These are phyloP conservation scores for Suhomyces choctaworum DNA, from an alignment of 1,139 yeast genomes.

Conservation along the genomic window DNA sequence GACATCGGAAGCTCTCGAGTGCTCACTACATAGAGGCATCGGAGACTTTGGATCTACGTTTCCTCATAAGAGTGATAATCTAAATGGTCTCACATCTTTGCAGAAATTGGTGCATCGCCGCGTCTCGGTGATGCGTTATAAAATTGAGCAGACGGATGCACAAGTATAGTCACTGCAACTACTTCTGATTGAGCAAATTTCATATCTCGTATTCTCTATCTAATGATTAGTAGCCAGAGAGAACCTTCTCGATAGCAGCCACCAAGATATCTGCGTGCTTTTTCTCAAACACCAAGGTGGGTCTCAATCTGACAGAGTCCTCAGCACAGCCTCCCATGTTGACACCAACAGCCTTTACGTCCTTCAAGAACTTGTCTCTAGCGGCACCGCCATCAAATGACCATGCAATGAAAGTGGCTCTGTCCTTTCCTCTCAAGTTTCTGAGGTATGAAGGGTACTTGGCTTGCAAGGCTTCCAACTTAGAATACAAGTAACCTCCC, in stretches of 20 bases:
- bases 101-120: no score
- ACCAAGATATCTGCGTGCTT: slow-evolving; percentile 72
- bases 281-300: slow-evolving; percentile 71
- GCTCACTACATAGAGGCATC: no score
- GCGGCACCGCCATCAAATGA: slow-evolving; percentile 53
- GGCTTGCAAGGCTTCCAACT: slow-evolving; percentile 50
- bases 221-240: slow-evolving; percentile 40
- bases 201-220: no score
- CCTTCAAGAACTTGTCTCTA: slow-evolving; percentile 59
- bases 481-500: slow-evolving; percentile 60
- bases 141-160: no score
- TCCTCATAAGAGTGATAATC: no score
- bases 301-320: slow-evolving; percentile 72
- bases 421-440: slow-evolving; percentile 70
- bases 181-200: no score
- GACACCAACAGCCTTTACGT: slow-evolving; percentile 61
- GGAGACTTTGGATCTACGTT: no score
- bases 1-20: no score
- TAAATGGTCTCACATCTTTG: no score
- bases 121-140: no score
- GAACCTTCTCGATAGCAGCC: slow-evolving; percentile 48
- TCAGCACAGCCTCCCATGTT: slow-evolving; percentile 84
- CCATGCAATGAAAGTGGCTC: slow-evolving; percentile 82
- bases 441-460: slow-evolving; percentile 52
- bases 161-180: no score